These are phyloP conservation scores for Hypoxylon fragiforme DNA, from an alignment of 495 filamentous ascomycete species.

Conservation along the genomic window DNA sequence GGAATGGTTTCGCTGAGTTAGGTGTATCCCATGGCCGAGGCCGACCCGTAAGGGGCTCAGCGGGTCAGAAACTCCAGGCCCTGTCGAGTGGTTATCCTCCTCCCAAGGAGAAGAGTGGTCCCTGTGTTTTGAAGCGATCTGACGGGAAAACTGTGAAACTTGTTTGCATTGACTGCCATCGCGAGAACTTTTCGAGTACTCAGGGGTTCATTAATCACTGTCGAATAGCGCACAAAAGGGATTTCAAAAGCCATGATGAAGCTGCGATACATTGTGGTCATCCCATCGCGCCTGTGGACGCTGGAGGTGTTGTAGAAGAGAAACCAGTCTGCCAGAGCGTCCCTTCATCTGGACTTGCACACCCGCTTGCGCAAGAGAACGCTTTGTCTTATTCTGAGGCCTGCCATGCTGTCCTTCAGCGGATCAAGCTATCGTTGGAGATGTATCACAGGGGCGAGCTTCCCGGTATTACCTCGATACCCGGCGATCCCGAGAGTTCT, in stretches of 20 bases:
- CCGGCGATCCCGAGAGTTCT: constrained; percentile 34
- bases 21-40: constrained; percentile 57
- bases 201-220: constrained; percentile 99
- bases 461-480: constrained; percentile 47
- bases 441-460: constrained; percentile 51
- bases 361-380: constrained; percentile 68
- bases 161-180: constrained; percentile 83
- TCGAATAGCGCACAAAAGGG: constrained; percentile 87
- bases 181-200: constrained; percentile 89
- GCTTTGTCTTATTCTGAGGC: constrained; percentile 57
- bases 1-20: constrained; percentile 67
- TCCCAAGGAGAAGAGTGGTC: constrained; percentile 64
- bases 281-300: constrained; percentile 70
- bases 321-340: constrained; percentile 38
- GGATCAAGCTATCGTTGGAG: constrained; percentile 51
- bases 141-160: constrained; percentile 69
- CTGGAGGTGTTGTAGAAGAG: constrained; percentile 58
- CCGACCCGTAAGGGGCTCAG: constrained; percentile 62
- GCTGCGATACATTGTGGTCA: constrained; percentile 88
- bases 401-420: constrained; percentile 51
- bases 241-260: constrained; percentile 91
- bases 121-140: constrained; percentile 55
- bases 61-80: constrained; percentile 66
- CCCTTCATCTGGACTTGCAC: constrained; percentile 60
- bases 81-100: constrained; percentile 72